Evolutionary conservation across 257 asterid genomes (phyloP), one percentile per base, ranked within the genome.

Genomic region (Anisodus acutangulus): DNA sequence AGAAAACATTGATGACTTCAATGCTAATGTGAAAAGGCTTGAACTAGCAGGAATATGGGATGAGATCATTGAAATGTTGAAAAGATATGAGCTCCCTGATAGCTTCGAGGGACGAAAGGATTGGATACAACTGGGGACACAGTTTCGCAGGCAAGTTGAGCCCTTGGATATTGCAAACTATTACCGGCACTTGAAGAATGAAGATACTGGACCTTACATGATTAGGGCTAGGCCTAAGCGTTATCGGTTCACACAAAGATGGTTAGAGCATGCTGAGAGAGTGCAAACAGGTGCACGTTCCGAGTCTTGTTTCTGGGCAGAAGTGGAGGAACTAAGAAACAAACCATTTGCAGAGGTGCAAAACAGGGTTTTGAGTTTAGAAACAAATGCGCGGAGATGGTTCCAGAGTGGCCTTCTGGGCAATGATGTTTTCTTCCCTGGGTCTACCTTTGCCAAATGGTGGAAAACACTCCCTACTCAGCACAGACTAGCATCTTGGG

Each of bases 161-260:
- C 98, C 99, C 8, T 74, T 95, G 78, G 99, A 95, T 88, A 94
- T 94, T 55, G 97, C 98, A 31, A 95, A 95, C 89, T 95, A 95
- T 85, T 89, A 95, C 22, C 84, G 98, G 78, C 99, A 94, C 88
- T 82, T 89, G 76, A 87, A 84, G 91, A 86, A 93, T 78, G 97
- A 94, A 87, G 95, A 91, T 85, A 95, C 97, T 0, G 99, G 99
- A 35, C 97, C 99, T 37, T 95, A 95, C 79, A 85, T 93, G 97
- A 84, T 67, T 45, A 90, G 89, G 86, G 99, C 87, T 31, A 89
- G 99, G 87, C 99, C 98, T 0, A 90, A 85, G 81, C 88, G 95
- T 3, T 95, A 94, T 17, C 89, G 87, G 53, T 91, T 91, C 87
- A 86, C 91, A 6, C 98, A 95, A 83, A 91, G 88, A 74, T 94